Evolutionary conservation across 2,329 filamentous ascomycete species (phyloP).

Genomic region (Didymella lethalis): DNA sequence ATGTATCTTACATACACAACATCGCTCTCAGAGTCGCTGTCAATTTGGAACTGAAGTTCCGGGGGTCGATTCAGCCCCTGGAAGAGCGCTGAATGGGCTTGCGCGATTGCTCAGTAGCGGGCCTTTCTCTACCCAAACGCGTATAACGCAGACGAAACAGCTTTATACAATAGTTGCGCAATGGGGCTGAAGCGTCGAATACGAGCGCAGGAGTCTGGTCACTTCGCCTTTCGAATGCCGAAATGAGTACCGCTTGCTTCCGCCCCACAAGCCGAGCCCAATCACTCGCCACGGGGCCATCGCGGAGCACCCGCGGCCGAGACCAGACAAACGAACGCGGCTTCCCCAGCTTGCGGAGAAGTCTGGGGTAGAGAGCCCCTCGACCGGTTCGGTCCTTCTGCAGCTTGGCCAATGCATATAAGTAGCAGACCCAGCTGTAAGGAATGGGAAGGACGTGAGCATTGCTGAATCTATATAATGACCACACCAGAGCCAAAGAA

Average conservation of each 20-base stretch:
- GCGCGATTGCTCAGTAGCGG: not conserved
- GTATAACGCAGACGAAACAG: not conserved
- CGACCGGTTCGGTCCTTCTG: not conserved
- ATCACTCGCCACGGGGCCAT: not conserved
- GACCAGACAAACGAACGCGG: not conserved
- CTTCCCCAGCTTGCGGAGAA: conserved; percentile 2
- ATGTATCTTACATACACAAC: not conserved
- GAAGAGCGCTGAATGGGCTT: not conserved
- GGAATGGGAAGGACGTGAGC: not conserved
- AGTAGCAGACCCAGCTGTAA: not conserved
- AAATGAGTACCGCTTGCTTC: not conserved
- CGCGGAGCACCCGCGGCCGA: not conserved
- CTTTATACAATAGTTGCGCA: not conserved
- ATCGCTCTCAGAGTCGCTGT: not conserved
- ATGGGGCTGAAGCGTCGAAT: not conserved
- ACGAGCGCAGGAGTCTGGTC: not conserved
- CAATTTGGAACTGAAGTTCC: not conserved
- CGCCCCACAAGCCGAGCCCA: not conserved
- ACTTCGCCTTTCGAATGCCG: not conserved
- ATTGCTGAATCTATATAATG: not conserved
- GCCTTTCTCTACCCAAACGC: not conserved
- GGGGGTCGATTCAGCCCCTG: not conserved
- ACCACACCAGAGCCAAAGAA: not conserved
- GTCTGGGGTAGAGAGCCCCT: not conserved
- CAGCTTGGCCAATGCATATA: not conserved